Base-by-base conservation (phyloP, 2,329 filamentous ascomycete genomes). In the Erysiphe pulchra region DNA sequence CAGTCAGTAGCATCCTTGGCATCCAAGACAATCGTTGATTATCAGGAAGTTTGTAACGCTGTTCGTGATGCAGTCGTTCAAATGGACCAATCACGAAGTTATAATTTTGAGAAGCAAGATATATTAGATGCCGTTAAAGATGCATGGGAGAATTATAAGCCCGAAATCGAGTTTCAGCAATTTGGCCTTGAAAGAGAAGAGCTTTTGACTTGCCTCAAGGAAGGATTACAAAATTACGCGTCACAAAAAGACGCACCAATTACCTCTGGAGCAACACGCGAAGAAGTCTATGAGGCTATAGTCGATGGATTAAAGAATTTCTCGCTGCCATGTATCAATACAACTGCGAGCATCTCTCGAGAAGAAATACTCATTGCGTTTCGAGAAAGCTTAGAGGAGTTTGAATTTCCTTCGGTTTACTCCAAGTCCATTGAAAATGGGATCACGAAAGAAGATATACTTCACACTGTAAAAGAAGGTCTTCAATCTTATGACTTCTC, bases 91-190 rank as follows among this genome's bases (percentile, higher is more conserved):
- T 59, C 66, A 45, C 63, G 60, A 42, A 65, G 62, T 34, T 63
- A 62, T 10, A 62, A 65, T n/a, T 62, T 83, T 42, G 77, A 75
- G 53, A 74, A 80, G 52, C 83, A 93, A 43, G 83, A 92, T 48
- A 82, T 95, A 33, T 71, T 95, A 1, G 71, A 80, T 28, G 85
- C 86, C 2, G 80, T 95, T 13, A 77, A 77, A 53, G 85, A 93
- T 53, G 87, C 86, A 1, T 92, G 85, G 75, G 87, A 94, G 57
- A 82, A 77, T 46, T 92, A 92, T 62, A 92, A 92, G 61, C 87
- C 87, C 1, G 84, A 94, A 54, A 84, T 93, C 44, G 79, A 92
- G 53, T 70, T 92, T 4, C 80, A 93, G 54, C 84, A 92, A 54
- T 80, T 92, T 50, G 87, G 86, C 1, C 66, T 95, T 1, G 87